A percentile compares a stretch with the other conserved stretches of the same genome.
Evolutionary conservation across 306 rosid genomes (phyloP).

Genomic region (Carpinus viminea): DNA sequence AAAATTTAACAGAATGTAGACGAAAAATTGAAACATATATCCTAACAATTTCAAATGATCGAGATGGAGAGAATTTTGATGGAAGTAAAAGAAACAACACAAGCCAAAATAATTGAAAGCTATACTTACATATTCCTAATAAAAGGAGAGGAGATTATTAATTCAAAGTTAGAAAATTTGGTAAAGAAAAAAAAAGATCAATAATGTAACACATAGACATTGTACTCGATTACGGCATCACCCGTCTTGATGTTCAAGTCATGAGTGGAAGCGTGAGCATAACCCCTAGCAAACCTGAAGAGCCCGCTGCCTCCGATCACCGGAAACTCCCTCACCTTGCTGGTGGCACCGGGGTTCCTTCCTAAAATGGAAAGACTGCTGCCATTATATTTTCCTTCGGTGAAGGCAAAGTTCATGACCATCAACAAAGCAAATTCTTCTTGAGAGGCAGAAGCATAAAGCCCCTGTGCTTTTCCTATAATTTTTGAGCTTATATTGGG

Average conservation of each 20-base stretch:
- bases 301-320: constrained; percentile 34
- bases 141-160: no score
- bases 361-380: constrained; percentile 22
- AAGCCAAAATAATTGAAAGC: no score
- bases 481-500: constrained; percentile 40
- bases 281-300: constrained; percentile 32
- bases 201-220: constrained; percentile 20
- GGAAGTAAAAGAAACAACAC: no score
- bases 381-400: constrained; percentile 20
- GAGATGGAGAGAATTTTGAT: no score
- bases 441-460: constrained; percentile 17
- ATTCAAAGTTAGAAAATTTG: no score
- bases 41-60: no score
- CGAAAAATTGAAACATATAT: no score
- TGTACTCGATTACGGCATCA: constrained; percentile 27
- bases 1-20: no score
- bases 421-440: constrained; percentile 5
- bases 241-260: neutral
- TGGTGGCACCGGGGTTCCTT: constrained; percentile 3
- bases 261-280: constrained; percentile 18
- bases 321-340: constrained; percentile 28
- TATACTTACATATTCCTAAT: no score
- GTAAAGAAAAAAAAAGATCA: neutral
- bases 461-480: constrained; percentile 40
- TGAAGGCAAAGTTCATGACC: constrained; percentile 20